Evolutionary conservation across 108 stramenopile genomes (phyloP), one percentile per base, ranked within the genome.

Genomic region (Fragilaria crotonensis): DNA sequence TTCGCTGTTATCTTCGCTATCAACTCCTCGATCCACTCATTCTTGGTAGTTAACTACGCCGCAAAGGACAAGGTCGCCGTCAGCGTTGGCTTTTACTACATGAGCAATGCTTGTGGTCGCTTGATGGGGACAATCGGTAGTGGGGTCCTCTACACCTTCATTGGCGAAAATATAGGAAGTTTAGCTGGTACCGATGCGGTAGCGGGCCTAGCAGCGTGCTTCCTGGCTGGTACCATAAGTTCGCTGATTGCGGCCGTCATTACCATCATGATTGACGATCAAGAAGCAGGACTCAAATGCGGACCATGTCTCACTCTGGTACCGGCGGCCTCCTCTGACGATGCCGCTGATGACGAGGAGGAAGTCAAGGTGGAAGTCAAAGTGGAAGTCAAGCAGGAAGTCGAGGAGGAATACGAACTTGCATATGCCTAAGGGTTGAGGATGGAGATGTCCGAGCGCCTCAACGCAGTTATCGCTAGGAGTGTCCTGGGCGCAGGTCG

Each of bases 61-160:
- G 76, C 70, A 49, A 73, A 70, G 33, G 93, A 96, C 52, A 96
- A 92, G 66, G 80, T 95, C 41, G 91, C 95, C 19, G 87, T 83
- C 22, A 89, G 86, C 45, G 90, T 95, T 45, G 95, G 95, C 5
- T 89, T 94, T 45, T 96, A 96, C 67, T 96, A 96, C 79, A 96
- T 94, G 92, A 89, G 87, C 50, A 96, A 96, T 68, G 95, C 95
- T n/a, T 45, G 79, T 22, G 95, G 95, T 14, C 62, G 95, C 46
- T 67, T 96, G 45, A 56, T 96, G 14, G 95, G 95, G 27, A 94
- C 90, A 1, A 56, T 96, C n/a, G 81, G 94, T 32, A 80, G 82
- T 60, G 95, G 95, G 4, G 71, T 95, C 31, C 51, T 96, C 3
- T 96, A 90, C 57, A 82, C 85, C 20, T 95, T 92, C 60, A 81